phyloP scores from a whole-genome alignment of 2,329 filamentous ascomycete genomes.

The Iodosphaeria phyllophila region DNA sequence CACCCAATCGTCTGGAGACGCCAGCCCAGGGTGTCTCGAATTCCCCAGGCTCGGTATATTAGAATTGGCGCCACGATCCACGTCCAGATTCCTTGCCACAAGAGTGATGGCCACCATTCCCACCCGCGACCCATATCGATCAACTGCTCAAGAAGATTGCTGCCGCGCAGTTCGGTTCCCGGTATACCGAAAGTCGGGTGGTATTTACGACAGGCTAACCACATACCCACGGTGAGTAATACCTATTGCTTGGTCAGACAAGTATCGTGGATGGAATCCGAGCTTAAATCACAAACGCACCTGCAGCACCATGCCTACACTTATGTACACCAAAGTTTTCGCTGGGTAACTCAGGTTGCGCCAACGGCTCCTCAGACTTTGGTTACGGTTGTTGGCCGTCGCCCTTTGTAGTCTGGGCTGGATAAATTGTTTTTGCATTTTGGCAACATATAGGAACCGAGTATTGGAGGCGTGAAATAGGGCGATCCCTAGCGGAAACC shows the following conservation, averaged over 20 bases:
- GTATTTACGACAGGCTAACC: constrained; percentile 36
- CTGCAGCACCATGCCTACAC: constrained; percentile 27
- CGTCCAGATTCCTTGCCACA: constrained; percentile 36
- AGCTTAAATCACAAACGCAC: too few species aligned
- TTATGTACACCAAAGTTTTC: constrained; percentile 24
- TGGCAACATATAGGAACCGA: constrained; percentile 30
- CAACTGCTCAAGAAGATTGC: constrained; percentile 19
- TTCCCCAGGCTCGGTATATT: constrained; percentile 30
- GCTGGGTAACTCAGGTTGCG: constrained; percentile 17
- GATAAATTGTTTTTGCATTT: constrained; percentile 24
- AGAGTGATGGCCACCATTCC: constrained; percentile 40
- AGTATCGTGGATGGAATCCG: background rate
- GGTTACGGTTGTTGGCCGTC: too few species aligned
- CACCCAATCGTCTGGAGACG: constrained; percentile 29
- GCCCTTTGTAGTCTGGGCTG: constrained; percentile 5
- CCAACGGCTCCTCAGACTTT: too few species aligned
- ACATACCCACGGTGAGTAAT: constrained; percentile 32
- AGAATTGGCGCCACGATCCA: constrained; percentile 32
- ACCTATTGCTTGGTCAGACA: constrained; percentile 18
- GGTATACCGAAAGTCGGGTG: constrained; percentile 29
- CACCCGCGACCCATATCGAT: constrained; percentile 26
- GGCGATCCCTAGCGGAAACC: constrained; percentile 36
- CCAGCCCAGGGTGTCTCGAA: constrained; percentile 39
- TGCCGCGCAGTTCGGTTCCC: constrained; percentile 15
- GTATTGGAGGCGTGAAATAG: constrained; percentile 37